Percentiles rank a stretch among this genome's conserved stretches.
These are phyloP conservation scores for Rhodotorula sphaerocarpa DNA, from an alignment of 768 basidiomycete genomes.

Conservation along the genomic window DNA sequence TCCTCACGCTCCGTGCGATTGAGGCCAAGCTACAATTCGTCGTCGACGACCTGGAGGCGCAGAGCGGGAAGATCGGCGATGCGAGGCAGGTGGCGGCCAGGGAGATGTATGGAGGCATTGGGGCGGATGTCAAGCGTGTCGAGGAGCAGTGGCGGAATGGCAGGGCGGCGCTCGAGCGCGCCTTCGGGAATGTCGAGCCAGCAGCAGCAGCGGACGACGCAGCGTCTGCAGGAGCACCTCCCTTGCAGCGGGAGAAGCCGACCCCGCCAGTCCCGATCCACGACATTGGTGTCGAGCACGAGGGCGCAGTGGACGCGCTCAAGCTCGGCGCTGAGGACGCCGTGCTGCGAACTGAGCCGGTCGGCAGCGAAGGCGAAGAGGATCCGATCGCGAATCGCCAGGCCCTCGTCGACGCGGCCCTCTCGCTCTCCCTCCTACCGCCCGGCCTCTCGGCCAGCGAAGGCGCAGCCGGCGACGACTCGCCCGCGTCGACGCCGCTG, in stretches of 20 bases:
- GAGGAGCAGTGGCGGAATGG: conserved; percentile 7
- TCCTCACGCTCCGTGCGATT: conserved; percentile 1
- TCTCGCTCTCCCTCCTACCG: conserved; percentile 8
- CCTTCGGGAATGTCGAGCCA: background rate
- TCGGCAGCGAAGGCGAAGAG: background rate
- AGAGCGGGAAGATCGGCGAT: background rate
- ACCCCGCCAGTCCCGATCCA: too few relatives aligned
- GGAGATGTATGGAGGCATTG: conserved; percentile 6
- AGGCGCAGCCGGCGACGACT: too few relatives aligned
- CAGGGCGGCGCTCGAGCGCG: background rate
- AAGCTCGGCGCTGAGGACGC: background rate
- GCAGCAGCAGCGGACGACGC: too few relatives aligned
- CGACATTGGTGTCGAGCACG: too few relatives aligned
- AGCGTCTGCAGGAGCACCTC: too few relatives aligned
- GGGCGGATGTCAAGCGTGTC: background rate
- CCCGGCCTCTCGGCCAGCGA: background rate
- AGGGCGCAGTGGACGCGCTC: background rate
- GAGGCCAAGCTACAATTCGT: conserved; percentile 15
- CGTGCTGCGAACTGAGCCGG: conserved; percentile 1
- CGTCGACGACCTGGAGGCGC: background rate
- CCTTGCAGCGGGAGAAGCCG: too few relatives aligned
- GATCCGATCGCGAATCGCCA: conserved; percentile 3
- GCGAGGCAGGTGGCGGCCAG: background rate
- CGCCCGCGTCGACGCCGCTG: too few relatives aligned
- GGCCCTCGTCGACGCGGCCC: conserved; percentile 19